A percentile compares a stretch with the other conserved stretches of the same genome.
Evolutionary conservation across 2,329 filamentous ascomycete species (phyloP).

Genomic region (Fusarium incarnatum): DNA sequence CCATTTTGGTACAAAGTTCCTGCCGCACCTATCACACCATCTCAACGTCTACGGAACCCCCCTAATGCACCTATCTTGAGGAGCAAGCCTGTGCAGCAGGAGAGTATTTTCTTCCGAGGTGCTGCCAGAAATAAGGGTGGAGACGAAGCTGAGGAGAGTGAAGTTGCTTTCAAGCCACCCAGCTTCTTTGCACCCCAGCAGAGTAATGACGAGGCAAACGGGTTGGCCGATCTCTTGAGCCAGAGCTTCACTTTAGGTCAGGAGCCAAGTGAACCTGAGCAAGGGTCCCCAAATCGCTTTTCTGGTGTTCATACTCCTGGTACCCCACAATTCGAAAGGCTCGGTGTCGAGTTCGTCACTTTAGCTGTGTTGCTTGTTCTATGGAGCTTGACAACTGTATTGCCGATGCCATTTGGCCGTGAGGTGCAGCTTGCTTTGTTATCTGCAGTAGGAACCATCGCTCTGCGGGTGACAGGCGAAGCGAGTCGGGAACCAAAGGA

Average conservation of each 20-base stretch:
- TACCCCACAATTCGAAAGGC: constrained; percentile 1
- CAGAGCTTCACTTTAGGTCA: constrained; percentile 58
- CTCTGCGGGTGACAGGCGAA: constrained; percentile 48
- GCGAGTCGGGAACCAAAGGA: constrained; percentile 31
- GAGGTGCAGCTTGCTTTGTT: constrained; percentile 47
- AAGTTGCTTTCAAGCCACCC: constrained; percentile 67
- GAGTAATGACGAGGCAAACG: constrained; percentile 57
- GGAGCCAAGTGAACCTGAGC: constrained; percentile 35
- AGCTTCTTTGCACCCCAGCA: constrained; percentile 66
- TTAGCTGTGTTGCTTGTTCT: constrained; percentile 39
- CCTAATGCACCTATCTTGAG: constrained; percentile 66
- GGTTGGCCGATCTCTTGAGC: constrained; percentile 58
- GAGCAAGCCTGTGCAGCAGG: constrained; percentile 58
- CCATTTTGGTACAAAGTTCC: constrained; percentile 80
- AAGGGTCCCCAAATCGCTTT: background rate
- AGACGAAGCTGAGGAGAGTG: constrained; percentile 20
- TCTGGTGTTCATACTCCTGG: background rate
- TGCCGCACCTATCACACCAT: constrained; percentile 74
- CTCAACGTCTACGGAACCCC: constrained; percentile 71
- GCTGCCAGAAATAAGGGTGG: constrained; percentile 29
- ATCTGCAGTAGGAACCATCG: constrained; percentile 47
- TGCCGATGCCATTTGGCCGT: constrained; percentile 42
- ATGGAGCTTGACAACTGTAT: constrained; percentile 44
- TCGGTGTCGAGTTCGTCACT: constrained; percentile 39
- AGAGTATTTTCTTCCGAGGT: constrained; percentile 64